Evolutionary conservation across 176 grass and related monocot genomes (phyloP).

Genomic region (Dendrocalamus sinicus): DNA sequence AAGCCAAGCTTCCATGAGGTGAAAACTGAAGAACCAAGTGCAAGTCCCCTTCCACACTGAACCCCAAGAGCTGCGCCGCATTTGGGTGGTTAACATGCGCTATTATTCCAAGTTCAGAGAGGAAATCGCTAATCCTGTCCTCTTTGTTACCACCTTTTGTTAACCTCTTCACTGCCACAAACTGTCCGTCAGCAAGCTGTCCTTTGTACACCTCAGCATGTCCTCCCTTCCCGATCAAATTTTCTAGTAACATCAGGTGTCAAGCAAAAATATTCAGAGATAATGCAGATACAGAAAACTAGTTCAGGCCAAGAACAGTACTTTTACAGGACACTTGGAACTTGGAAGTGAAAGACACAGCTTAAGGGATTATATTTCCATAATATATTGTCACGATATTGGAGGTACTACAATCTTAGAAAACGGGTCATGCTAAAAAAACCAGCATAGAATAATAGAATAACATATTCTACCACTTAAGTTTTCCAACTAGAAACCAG

Average conservation of each 20-base stretch:
- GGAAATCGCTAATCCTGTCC: conserved; percentile 79
- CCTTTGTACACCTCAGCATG: conserved; percentile 96
- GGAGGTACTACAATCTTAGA: conserved; percentile 1
- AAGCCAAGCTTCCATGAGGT: conserved; percentile 93
- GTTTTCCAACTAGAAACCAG: conserved; percentile 36
- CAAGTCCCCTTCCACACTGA: conserved; percentile 83
- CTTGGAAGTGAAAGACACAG: background rate
- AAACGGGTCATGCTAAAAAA: conserved; percentile 19
- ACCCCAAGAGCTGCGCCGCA: conserved; percentile 94
- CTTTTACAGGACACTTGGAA: background rate
- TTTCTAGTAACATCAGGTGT: conserved; percentile 57
- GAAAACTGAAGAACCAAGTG: conserved; percentile 93
- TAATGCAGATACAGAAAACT: conserved; percentile 1
- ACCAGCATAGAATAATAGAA: conserved; percentile 7
- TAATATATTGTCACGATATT: background rate
- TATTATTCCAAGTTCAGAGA: conserved; percentile 98
- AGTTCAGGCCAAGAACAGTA: background rate
- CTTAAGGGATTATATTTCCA: conserved; percentile 1
- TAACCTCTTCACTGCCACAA: conserved; percentile 90
- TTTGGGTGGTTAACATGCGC: conserved; percentile 98
- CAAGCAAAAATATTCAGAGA: conserved; percentile 34
- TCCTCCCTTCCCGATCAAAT: conserved; percentile 93
- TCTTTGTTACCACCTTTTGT: conserved; percentile 87
- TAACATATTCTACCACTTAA: background rate
- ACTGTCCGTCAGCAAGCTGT: conserved; percentile 67